Percentiles rank a stretch among this genome's conserved stretches.
Conservation (phyloP, 305 asterid genomes). For the Fraxinus latifolia region DNA sequence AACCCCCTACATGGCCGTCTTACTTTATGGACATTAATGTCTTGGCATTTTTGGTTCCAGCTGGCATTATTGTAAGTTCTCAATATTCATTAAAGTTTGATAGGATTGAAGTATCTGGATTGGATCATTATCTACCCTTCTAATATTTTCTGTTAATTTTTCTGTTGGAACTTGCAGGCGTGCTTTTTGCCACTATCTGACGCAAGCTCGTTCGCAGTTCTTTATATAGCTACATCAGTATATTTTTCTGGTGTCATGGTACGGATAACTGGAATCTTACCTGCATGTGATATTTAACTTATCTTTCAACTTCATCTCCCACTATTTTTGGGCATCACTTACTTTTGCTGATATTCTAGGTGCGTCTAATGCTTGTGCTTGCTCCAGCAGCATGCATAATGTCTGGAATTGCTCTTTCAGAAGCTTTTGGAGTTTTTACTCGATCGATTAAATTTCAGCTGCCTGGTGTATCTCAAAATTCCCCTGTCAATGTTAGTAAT, state of each 20-base stretch:
- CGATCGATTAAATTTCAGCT: constrained; percentile 75
- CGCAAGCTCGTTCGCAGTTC: constrained; percentile 94
- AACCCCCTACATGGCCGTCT: constrained; percentile 99
- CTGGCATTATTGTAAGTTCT: constrained; percentile 89
- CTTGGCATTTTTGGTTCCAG: constrained; percentile 95
- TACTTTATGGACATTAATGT: constrained; percentile 97
- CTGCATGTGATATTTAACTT: neutral
- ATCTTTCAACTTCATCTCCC: constrained; percentile 1
- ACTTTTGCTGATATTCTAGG: constrained; percentile 50
- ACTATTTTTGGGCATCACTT: constrained; percentile 9
- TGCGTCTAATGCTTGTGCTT: constrained; percentile 95
- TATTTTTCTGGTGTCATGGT: constrained; percentile 99
- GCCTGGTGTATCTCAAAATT: constrained; percentile 31
- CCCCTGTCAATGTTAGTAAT: constrained; percentile 54
- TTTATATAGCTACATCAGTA: constrained; percentile 91
- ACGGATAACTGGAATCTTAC: constrained; percentile 20
- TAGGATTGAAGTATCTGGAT: neutral
- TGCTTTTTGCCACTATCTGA: constrained; percentile 93
- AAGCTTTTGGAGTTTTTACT: constrained; percentile 83
- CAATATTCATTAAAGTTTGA: constrained; percentile 12
- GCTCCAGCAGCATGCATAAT: constrained; percentile 99
- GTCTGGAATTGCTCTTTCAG: constrained; percentile 99
- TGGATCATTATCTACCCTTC: constrained; percentile 12
- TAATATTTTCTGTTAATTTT: constrained; percentile 12
- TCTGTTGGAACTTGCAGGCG: constrained; percentile 55